Percentiles rank a stretch among this genome's conserved stretches.
These are phyloP conservation scores for Fusarium nematophilum DNA, from an alignment of 2,329 filamentous ascomycete species.

Conservation along the genomic window DNA sequence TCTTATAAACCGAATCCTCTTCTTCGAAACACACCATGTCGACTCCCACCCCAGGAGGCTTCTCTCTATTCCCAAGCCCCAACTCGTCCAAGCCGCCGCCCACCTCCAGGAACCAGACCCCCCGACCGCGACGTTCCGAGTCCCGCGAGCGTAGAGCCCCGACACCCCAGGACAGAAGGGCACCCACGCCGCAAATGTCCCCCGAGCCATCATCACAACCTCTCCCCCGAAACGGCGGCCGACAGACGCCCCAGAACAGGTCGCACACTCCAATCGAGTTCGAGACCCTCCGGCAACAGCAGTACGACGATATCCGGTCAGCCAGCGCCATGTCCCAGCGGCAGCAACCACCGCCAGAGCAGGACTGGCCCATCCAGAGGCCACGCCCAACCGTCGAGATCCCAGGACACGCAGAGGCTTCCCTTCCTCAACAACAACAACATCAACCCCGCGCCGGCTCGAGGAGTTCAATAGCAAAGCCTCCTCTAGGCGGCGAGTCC, in stretches of 20 bases:
- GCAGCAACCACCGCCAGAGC: conserved; percentile 24
- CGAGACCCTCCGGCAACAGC: conserved; percentile 44
- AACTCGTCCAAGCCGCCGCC: conserved; percentile 50
- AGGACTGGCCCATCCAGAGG: conserved; percentile 50
- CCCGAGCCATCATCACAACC: conserved; percentile 30
- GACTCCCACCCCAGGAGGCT: conserved; percentile 58
- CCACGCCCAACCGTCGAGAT: conserved; percentile 56
- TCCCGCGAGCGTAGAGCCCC: conserved; percentile 51
- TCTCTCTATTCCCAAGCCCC: conserved; percentile 69
- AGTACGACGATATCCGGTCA: no score
- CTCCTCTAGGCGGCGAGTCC: conserved; percentile 55
- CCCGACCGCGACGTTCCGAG: conserved; percentile 52
- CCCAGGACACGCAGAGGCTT: conserved; percentile 60
- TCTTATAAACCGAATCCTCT: conserved; percentile 10
- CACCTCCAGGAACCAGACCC: conserved; percentile 53
- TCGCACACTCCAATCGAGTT: conserved; percentile 50
- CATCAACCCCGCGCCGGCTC: conserved; percentile 61
- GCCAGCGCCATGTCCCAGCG: no score
- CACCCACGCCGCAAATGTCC: conserved; percentile 40
- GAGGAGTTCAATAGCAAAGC: conserved; percentile 68
- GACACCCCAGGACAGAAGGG: conserved; percentile 49
- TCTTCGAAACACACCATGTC: conserved; percentile 53
- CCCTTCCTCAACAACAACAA: conserved; percentile 63
- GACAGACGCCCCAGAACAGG: conserved; percentile 49
- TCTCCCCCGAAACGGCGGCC: conserved; percentile 40